phyloP scores from a whole-genome alignment of 768 basidiomycete genomes.

The Boletus rubroflammeus region DNA sequence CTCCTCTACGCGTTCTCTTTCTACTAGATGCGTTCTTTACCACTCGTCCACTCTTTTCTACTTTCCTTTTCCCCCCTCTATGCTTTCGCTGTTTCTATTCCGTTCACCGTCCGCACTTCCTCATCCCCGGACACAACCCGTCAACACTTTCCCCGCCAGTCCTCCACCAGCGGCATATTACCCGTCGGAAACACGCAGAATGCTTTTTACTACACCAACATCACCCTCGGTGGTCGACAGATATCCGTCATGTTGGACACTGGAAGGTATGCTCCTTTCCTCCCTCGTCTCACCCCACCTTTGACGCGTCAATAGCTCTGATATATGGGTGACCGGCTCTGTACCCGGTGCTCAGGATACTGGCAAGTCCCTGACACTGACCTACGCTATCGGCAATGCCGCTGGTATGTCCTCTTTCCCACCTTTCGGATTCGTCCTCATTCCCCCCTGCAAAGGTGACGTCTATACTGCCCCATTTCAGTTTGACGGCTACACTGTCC shows the following conservation, averaged over 20 bases:
- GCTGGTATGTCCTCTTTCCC: constrained; percentile 39
- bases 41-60: constrained; percentile 22
- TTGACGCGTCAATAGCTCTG: constrained; percentile 46
- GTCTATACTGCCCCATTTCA: constrained; percentile 49
- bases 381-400: constrained; percentile 69
- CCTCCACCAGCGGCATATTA: constrained; percentile 28
- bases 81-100: constrained; percentile 31
- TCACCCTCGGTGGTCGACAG: constrained; percentile 58
- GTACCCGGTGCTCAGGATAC: constrained; percentile 51
- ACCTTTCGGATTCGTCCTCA: neutral
- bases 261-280: constrained; percentile 52
- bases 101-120: constrained; percentile 26
- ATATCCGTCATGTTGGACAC: constrained; percentile 70
- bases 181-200: constrained; percentile 65
- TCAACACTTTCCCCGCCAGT: constrained; percentile 23
- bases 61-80: constrained; percentile 12
- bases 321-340: constrained; percentile 63
- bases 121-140: neutral
- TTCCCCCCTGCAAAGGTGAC: constrained; percentile 40
- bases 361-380: constrained; percentile 52
- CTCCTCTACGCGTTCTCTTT: neutral
- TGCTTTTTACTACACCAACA: constrained; percentile 67
- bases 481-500: constrained; percentile 55
- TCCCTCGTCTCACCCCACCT: neutral
- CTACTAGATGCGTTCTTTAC: constrained; percentile 23